Base-by-base conservation (phyloP, 1,284 basidiomycete species). In the Marasmius oreades region DNA sequence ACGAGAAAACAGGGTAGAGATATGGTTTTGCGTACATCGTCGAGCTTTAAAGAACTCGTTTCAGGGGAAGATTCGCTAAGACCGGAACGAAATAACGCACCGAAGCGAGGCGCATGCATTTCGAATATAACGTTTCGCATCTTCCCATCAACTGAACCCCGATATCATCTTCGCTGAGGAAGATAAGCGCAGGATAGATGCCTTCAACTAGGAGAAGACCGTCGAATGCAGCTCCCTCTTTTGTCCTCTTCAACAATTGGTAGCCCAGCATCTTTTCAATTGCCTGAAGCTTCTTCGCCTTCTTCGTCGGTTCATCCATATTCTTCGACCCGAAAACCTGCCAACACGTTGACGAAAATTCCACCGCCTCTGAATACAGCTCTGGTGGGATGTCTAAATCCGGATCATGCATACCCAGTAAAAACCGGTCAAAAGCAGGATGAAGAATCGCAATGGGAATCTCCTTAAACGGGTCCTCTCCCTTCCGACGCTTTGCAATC, bases 141-240 rank as follows among this genome's bases (percentile, higher is more conserved):
- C 26, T 50, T 5, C 12, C 23, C 26, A 50, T 31, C 16, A 50
- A 8, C n/a, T 33, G 47, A 20, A 16, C 2, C 20, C 45, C 45
- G 16, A 46, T 46, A 28, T 46, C 45, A 24, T 28, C 26, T 24
- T 46, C 45, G 14, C 26, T 31, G n/a, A 50, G 24, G 28, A 26
- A 33, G 2, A 50, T 11, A 4, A 50, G 16, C 47, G 47, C 24
- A 26, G 47, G 47, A 20, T 18, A 50, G 24, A 28, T 16, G 10
- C 7, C 47, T 12, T 50, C 28, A 10, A 50, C 28, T n/a, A 5
- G 47, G 16, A 31, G 31, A 11, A 50, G 14, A 4, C 26, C 47
- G n/a, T 50, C 28, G 16, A 50, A 50, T 16, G 47, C 47, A 28
- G 47, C 47, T 26, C 47, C 47, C 28, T 50, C 47, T n/a, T 26